Base-by-base conservation (phyloP, 768 basidiomycete species). In the Mycena indigotica region DNA sequence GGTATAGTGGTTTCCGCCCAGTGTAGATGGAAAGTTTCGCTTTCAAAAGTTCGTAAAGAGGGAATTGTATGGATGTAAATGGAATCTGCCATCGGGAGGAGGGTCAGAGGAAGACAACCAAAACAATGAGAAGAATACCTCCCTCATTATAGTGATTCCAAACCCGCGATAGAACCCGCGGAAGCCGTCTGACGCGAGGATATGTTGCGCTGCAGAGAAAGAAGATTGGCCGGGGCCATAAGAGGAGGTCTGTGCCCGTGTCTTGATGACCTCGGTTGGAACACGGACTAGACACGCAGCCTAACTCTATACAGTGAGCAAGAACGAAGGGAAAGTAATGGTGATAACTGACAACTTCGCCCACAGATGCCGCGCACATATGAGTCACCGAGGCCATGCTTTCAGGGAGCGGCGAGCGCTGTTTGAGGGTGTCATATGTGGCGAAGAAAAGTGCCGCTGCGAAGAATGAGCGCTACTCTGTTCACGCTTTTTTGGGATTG, bases 191-290 rank as follows among this genome's bases (percentile, higher is more conserved):
- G 78, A 80, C 8, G 74, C 69, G 55, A 88, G 66, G 2, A 90
- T 75, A 24, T 84, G 71, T 44, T 73, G 79, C 12, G 87, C 84
- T 0, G 87, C 82, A 0, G 83, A 73, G 10, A 85, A 69, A 0
- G 91, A 92, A 0, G 88, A 87, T 28, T 73, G 68, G 1, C 81
- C 82, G 16, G 75, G 71, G 6, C 79, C 80, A 65, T 95, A 95
- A 10, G 82, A 84, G 17, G 88, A 88, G 0, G 94, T 94, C 69
- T 98, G 96, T 57, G 84, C 88, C 3, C 95, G 84, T 10, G 93
- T 95, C 71, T 98, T 98, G 74, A 98, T 89, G 28, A 98, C 89
- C 70, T 98, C 96, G 0, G 95, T 97, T 1, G 95, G 95, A 2
- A 98, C 95, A 48, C 95, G 89, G 50, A 98, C 83, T 52, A 96